Percentiles rank a stretch among this genome's conserved stretches.
Evolutionary conservation across 495 filamentous ascomycete genomes (phyloP).

Genomic region (Patellaria atrata): DNA sequence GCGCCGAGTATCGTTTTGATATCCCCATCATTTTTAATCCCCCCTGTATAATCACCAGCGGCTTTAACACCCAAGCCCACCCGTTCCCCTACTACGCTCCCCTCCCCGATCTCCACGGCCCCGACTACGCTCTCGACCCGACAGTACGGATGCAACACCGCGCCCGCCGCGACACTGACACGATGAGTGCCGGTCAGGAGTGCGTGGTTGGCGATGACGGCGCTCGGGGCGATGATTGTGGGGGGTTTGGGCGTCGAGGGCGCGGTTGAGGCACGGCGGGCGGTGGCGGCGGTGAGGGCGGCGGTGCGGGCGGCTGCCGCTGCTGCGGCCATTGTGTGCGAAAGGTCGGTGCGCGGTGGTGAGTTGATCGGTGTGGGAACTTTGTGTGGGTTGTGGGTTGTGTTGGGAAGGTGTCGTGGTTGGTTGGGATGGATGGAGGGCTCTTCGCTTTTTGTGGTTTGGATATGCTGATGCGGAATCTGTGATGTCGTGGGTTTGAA

Average conservation of each 20-base stretch:
- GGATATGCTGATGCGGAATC: too few relatives aligned
- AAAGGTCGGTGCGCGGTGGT: too few relatives aligned
- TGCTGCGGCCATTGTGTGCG: too few relatives aligned
- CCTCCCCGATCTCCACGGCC: conserved; percentile 54
- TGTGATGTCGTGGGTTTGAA: too few relatives aligned
- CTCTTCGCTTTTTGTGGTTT: too few relatives aligned
- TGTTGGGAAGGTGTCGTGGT: too few relatives aligned
- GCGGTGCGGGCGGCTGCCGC: conserved; percentile 7
- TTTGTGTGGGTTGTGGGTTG: too few relatives aligned
- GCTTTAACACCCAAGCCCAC: conserved; percentile 24
- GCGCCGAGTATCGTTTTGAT: conserved; percentile 35
- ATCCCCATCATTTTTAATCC: conserved; percentile 16
- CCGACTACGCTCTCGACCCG: conserved; percentile 54
- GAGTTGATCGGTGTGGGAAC: too few relatives aligned
- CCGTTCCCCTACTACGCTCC: conserved; percentile 61
- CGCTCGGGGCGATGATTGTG: conserved; percentile 50
- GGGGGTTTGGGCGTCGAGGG: conserved; percentile 48
- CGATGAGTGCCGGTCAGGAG: conserved; percentile 54
- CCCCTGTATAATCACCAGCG: conserved; percentile 26
- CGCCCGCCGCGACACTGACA: conserved; percentile 55
- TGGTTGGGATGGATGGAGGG: too few relatives aligned
- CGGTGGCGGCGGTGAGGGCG: conserved; percentile 9
- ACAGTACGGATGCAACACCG: conserved; percentile 70
- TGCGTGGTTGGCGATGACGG: conserved; percentile 64
- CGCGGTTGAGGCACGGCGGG: conserved; percentile 11